Percentiles rank a stretch among this genome's conserved stretches.
Conservation (phyloP, 306 rosid genomes). For the Psophocarpus tetragonolobus region DNA sequence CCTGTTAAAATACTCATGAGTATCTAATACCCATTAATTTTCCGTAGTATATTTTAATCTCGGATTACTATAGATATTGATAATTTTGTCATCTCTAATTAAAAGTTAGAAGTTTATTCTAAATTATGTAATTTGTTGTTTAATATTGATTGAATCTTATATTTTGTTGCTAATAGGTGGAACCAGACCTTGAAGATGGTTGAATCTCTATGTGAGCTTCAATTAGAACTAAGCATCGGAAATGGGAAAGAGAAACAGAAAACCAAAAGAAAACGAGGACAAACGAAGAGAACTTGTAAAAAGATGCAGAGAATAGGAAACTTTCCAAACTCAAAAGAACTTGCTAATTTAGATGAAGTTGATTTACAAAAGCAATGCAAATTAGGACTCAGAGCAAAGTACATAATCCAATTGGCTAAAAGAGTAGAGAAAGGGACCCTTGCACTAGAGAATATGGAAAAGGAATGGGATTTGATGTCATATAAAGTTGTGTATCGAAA, state of each 20-base stretch:
- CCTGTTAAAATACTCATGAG: no score
- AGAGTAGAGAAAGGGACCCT: neutral
- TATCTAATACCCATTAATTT: no score
- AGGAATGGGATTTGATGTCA: neutral
- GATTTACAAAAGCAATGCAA: neutral
- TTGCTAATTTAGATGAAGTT: neutral
- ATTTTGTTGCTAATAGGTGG: neutral
- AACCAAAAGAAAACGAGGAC: constrained; percentile 5
- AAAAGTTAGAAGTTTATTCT: neutral
- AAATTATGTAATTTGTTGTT: no score
- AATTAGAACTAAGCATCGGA: neutral
- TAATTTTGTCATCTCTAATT: no score
- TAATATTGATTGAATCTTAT: neutral
- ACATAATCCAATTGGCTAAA: neutral
- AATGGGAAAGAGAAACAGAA: neutral
- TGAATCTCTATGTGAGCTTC: constrained; percentile 20
- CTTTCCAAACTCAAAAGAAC: constrained; percentile 10
- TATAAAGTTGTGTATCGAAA: neutral
- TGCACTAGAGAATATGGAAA: neutral
- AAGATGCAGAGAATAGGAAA: neutral
- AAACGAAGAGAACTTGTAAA: neutral
- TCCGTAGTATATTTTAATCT: no score
- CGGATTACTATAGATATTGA: no score
- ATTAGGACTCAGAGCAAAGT: neutral
- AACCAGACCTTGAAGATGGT: neutral